Conservation (phyloP, 2,329 filamentous ascomycete genomes). For the Akanthomyces uredinophilus region DNA sequence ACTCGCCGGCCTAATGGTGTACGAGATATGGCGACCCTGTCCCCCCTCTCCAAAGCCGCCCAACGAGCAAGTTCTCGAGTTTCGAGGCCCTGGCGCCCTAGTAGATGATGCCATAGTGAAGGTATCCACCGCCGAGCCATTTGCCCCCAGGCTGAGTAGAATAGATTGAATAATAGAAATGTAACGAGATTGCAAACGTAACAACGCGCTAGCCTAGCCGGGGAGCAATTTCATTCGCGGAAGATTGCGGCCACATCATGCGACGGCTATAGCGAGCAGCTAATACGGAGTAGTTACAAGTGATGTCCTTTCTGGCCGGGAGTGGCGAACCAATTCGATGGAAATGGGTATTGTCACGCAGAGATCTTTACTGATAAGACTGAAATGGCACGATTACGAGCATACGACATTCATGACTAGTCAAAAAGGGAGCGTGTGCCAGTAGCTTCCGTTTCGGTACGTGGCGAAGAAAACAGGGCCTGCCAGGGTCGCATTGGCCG, state of each 20-base stretch:
- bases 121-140: neutral
- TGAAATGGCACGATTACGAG: neutral
- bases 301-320: neutral
- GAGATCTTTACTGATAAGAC: neutral
- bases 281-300: neutral
- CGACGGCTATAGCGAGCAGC: neutral
- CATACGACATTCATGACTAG: constrained; percentile 5
- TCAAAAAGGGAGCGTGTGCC: neutral
- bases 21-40: neutral
- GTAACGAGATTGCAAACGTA: neutral
- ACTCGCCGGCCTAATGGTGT: neutral
- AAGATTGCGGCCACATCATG: neutral
- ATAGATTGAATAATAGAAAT: constrained; percentile 1
- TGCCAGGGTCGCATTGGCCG: neutral
- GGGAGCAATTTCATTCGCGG: neutral
- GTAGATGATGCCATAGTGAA: constrained; percentile 2
- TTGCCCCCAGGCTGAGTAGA: neutral
- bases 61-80: neutral
- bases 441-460: neutral
- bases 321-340: neutral
- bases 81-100: neutral
- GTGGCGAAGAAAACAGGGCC: neutral
- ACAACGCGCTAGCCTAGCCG: neutral
- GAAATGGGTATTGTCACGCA: neutral
- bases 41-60: neutral